Percentiles rank a stretch among this genome's conserved stretches.
These are phyloP conservation scores for Mycena floridula DNA, from an alignment of 768 basidiomycete genomes.

Conservation along the genomic window DNA sequence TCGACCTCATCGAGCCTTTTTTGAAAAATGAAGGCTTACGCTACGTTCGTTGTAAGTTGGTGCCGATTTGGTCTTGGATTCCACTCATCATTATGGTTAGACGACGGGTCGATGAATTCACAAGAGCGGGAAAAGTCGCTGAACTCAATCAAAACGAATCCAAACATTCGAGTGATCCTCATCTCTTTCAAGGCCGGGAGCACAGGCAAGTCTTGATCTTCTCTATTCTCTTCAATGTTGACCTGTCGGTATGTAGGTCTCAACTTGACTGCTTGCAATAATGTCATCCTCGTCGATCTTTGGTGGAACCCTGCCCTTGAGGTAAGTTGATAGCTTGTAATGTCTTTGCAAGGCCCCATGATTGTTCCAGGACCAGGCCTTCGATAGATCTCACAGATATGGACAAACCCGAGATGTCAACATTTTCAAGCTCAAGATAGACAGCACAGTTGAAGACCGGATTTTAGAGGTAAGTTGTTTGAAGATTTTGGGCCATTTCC, in stretches of 20 bases:
- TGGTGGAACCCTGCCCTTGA: slow-evolving; percentile 95
- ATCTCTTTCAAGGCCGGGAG: slow-evolving; percentile 97
- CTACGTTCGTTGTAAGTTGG: slow-evolving; percentile 78
- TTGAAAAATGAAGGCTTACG: slow-evolving; percentile 58
- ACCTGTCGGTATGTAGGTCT: slow-evolving; percentile 44
- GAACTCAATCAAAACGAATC: slow-evolving; percentile 59
- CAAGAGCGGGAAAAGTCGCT: slow-evolving; percentile 73
- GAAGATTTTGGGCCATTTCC: no score
- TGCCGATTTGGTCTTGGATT: background rate
- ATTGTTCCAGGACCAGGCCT: slow-evolving; percentile 74
- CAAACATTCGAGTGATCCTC: slow-evolving; percentile 66
- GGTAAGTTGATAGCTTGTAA: slow-evolving; percentile 24
- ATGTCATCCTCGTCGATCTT: slow-evolving; percentile 87
- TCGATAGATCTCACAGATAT: slow-evolving; percentile 85
- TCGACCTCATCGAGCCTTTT: slow-evolving; percentile 85
- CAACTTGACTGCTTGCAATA: slow-evolving; percentile 90
- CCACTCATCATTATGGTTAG: slow-evolving; percentile 31
- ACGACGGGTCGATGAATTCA: slow-evolving; percentile 84
- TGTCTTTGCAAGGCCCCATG: slow-evolving; percentile 5
- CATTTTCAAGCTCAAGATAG: slow-evolving; percentile 87
- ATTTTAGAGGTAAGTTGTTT: slow-evolving; percentile 60
- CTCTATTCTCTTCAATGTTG: slow-evolving; percentile 2
- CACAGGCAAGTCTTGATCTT: slow-evolving; percentile 50
- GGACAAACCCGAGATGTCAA: slow-evolving; percentile 85
- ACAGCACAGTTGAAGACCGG: slow-evolving; percentile 81